Base-by-base conservation (phyloP, 345 rosid genomes). In the Noccaea bulbosa region DNA sequence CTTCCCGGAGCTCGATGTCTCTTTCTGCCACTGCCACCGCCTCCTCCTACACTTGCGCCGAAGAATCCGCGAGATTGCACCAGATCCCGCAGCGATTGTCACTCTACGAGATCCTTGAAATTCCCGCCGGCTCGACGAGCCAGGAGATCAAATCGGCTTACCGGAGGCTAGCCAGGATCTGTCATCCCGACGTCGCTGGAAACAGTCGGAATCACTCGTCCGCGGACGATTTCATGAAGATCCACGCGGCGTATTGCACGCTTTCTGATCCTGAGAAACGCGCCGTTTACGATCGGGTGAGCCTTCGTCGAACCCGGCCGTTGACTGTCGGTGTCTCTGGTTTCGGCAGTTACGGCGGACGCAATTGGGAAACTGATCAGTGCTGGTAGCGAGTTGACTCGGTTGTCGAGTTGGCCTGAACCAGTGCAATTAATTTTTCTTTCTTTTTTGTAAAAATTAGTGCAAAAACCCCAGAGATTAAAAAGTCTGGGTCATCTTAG, bases 331-430 rank as follows among this genome's bases (percentile, higher is more conserved):
- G 39, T n/a, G 24, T 65, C 5, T 63, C 84, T 14, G 82, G 76
- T 9, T 72, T 33, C 20, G 62, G 83, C 0, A 76, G 87, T 4
- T 90, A 82, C 65, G 51, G 67, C 0, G 82, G 95, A 5, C 81
- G 88, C 74, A 90, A 70, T 16, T 92, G 98, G 98, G 97, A 92
- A 67, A 87, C 97, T 0, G 98, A 92, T 60, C 98, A 92, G 89
- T 92, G 98, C 73, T 92, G 95, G 98, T 92, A 73, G 73, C 37
- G 72, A 65, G 70, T 70, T 67, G 55, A 77, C 44, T 77, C 81
- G 11, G 58, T 54, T 37, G 3, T 14, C 45, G 57, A 55, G 72
- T 61, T 62, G 10, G 39, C 5, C 0, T 6, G 35, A 45, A 8
- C 49, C 16, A 24, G 27, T 32, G 39, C 17, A 33, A 10, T 66